Conservation (phyloP, 139 green algal genomes). For the Chlorella sp. region DNA sequence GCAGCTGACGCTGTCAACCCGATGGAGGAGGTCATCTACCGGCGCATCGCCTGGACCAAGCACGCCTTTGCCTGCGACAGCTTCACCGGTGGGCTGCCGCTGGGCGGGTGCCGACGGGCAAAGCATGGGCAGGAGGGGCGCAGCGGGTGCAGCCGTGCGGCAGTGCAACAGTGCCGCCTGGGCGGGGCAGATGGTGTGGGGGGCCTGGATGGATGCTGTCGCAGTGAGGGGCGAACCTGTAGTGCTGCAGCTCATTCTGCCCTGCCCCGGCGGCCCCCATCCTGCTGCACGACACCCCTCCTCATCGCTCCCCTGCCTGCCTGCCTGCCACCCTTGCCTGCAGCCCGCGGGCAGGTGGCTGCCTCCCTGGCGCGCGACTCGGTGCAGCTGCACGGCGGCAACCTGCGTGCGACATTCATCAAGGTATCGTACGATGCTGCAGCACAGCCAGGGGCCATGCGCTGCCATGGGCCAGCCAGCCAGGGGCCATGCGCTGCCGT, state of each 20-base stretch:
- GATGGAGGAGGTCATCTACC: not conserved
- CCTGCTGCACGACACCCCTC: not conserved
- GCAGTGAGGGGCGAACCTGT: not conserved
- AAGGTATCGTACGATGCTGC: not conserved
- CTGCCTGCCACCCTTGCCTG: not conserved
- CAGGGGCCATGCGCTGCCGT: not conserved
- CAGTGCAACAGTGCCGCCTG: no score
- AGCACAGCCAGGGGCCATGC: not conserved
- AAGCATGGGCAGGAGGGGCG: no score
- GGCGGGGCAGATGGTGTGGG: not conserved
- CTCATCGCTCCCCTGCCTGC: not conserved
- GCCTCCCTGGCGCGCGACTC: not conserved
- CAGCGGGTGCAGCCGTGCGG: no score
- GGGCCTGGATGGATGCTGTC: no score
- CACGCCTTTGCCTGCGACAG: not conserved
- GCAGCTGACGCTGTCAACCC: not conserved
- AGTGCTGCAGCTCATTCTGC: no score
- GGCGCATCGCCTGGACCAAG: not conserved
- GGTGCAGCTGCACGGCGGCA: not conserved
- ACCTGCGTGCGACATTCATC: slow-evolving; percentile 9
- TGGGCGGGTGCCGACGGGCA: not conserved
- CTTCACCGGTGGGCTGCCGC: not conserved
- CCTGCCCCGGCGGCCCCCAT: no score
- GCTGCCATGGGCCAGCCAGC: no score
- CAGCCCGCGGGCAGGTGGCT: not conserved